Conservation (phyloP, 163 green algal species). For the Chlamydomonas reinhardtii region DNA sequence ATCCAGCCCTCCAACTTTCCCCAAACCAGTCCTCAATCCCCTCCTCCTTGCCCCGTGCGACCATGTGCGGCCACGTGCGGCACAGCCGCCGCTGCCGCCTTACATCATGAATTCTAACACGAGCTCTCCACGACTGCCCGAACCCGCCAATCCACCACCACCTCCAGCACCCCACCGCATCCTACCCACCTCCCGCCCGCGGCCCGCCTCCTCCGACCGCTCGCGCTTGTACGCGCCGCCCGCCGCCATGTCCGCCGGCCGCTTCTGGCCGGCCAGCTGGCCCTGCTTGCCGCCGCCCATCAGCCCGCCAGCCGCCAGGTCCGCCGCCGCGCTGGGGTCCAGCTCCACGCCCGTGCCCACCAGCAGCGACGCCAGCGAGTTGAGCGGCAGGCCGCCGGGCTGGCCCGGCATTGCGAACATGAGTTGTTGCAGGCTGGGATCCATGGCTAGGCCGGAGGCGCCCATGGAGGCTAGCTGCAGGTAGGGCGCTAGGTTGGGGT, state of each 20-base stretch:
- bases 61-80: no score
- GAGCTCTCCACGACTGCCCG: no score
- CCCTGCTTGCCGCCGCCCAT: background rate
- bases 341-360: background rate
- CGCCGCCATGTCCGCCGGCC: background rate
- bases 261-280: constrained; percentile 1
- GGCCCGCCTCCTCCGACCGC: constrained; percentile 41
- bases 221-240: constrained; percentile 38
- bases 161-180: no score
- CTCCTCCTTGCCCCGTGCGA: no score
- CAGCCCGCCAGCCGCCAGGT: background rate
- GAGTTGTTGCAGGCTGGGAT: background rate
- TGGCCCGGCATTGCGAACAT: constrained; percentile 5
- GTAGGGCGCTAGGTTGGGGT: constrained; percentile 6
- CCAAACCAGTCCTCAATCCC: no score
- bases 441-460: background rate
- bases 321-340: background rate
- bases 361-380: constrained; percentile 28
- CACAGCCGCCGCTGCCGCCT: no score
- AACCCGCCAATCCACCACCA: no score
- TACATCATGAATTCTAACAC: no score
- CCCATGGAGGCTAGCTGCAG: background rate
- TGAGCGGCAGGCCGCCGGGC: background rate
- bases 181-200: constrained; percentile 20
- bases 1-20: no score